A percentile compares a stretch with the other conserved stretches of the same genome.
phyloP scores from a whole-genome alignment of 768 basidiomycete genomes.

The Clathrus columnatus region DNA sequence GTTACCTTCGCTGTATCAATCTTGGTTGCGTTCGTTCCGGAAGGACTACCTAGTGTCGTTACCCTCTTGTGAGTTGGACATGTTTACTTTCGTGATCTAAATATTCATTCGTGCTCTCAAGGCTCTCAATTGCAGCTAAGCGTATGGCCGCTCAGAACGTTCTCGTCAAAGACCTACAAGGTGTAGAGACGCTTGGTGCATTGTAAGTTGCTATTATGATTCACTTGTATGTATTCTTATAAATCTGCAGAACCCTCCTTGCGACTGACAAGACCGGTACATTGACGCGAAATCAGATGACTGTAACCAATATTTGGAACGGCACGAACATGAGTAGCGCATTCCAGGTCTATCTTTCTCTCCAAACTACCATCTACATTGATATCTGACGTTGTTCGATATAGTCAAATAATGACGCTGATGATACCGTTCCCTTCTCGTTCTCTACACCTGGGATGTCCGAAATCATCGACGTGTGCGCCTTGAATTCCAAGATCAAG shows the following conservation, averaged over 20 bases:
- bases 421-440: slow-evolving; percentile 41
- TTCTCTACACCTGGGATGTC: slow-evolving; percentile 49
- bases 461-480: slow-evolving; percentile 56
- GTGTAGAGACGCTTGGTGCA: slow-evolving; percentile 57
- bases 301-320: slow-evolving; percentile 63
- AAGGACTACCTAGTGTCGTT: slow-evolving; percentile 59
- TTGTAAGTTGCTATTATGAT: neutral
- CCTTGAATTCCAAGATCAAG: slow-evolving; percentile 61
- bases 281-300: slow-evolving; percentile 65
- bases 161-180: slow-evolving; percentile 66
- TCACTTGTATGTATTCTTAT: slow-evolving; percentile 17
- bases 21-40: slow-evolving; percentile 52
- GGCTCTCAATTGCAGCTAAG: slow-evolving; percentile 59
- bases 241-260: slow-evolving; percentile 35
- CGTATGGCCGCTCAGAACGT: slow-evolving; percentile 66
- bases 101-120: slow-evolving; percentile 2
- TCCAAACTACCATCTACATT: neutral
- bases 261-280: slow-evolving; percentile 71
- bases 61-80: slow-evolving; percentile 40
- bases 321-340: slow-evolving; percentile 53
- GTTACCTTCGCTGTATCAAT: slow-evolving; percentile 57
- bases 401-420: slow-evolving; percentile 59
- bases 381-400: neutral
- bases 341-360: slow-evolving; percentile 38
- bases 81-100: neutral